A percentile compares a stretch with the other conserved stretches of the same genome.
Conservation (phyloP, 208 protist species). For the Entamoeba invadens region DNA sequence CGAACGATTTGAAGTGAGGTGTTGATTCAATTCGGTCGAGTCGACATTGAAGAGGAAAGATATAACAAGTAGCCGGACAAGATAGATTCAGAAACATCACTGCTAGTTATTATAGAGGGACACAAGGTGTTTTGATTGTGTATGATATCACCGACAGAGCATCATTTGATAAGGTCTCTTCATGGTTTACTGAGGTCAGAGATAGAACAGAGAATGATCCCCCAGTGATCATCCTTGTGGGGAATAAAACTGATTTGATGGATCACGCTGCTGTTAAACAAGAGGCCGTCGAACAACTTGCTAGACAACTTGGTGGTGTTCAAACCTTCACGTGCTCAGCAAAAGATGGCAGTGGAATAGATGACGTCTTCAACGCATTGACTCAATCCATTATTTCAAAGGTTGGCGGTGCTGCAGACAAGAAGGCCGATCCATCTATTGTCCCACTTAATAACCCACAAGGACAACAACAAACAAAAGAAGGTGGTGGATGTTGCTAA, state of each 20-base stretch:
- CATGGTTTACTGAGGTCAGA: conserved; percentile 28
- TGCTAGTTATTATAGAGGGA: conserved; percentile 34
- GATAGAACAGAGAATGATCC: conserved; percentile 11
- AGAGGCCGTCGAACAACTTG: not conserved
- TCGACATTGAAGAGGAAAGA: no score
- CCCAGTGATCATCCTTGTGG: conserved; percentile 25
- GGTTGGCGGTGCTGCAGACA: not conserved
- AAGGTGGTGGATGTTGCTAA: not conserved
- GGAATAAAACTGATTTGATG: conserved; percentile 37
- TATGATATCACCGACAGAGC: conserved; percentile 30
- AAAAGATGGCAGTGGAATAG: not conserved
- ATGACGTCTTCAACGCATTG: not conserved
- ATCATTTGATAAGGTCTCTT: conserved; percentile 24
- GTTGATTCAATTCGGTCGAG: no score
- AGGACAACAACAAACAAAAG: not conserved
- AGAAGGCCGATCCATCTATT: not conserved
- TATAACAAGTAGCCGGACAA: no score
- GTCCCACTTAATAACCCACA: not conserved
- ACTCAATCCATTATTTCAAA: not conserved
- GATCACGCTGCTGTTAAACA: not conserved
- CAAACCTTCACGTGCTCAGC: not conserved
- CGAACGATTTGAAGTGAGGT: no score
- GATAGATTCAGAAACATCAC: conserved; percentile 29
- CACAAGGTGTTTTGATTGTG: conserved; percentile 32
- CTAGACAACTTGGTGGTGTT: not conserved